These are phyloP conservation scores for Seiridium cupressi DNA, from an alignment of 2,329 filamentous ascomycete genomes.

Conservation along the genomic window DNA sequence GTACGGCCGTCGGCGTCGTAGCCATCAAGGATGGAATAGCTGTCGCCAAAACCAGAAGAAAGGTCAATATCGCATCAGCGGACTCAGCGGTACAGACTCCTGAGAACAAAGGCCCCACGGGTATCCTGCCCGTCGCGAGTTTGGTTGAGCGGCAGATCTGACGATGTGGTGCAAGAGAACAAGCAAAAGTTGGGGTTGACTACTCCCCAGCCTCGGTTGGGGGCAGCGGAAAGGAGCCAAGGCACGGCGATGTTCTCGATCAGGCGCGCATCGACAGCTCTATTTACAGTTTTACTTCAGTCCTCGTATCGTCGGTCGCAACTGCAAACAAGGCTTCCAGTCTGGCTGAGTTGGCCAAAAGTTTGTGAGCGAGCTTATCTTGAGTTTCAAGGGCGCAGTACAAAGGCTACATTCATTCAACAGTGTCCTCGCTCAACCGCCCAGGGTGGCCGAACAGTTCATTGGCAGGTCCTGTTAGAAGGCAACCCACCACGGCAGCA, in stretches of 20 bases:
- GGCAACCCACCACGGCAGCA: background rate
- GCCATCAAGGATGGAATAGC: conserved; percentile 46
- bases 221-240: conserved; percentile 1
- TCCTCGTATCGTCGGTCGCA: background rate
- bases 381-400: conserved; percentile 1
- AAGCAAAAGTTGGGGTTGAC: conserved; percentile 9
- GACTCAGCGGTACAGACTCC: background rate
- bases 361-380: background rate
- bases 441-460: background rate
- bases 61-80: conserved; percentile 6
- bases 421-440: background rate
- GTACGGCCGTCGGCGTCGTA: conserved; percentile 49
- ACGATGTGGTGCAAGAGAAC: conserved; percentile 2
- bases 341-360: background rate
- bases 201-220: conserved; percentile 17
- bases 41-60: conserved; percentile 13
- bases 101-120: background rate
- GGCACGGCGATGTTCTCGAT: background rate
- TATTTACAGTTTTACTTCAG: background rate
- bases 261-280: background rate
- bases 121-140: conserved; percentile 1
- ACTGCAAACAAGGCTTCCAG: background rate
- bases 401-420: background rate
- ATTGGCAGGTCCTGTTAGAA: background rate
- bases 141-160: background rate